Evolutionary conservation across 805 yeast species (phyloP).

Genomic region (Myxozyma udenii): DNA sequence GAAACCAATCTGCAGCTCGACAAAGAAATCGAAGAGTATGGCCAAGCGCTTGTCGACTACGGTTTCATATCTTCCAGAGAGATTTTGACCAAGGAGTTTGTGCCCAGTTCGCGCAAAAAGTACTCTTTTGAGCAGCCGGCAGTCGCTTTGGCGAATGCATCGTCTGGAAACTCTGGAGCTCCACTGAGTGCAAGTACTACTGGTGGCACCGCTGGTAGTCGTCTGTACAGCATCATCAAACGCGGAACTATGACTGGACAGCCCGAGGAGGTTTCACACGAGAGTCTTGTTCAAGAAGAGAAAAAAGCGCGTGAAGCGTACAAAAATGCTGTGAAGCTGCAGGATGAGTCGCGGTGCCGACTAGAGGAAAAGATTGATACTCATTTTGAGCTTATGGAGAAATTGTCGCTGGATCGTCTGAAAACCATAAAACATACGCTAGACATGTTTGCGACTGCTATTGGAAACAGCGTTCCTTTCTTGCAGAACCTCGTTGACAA

Average conservation of each 20-base stretch:
- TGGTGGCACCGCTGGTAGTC: conserved; percentile 12
- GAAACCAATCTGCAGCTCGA: conserved; percentile 38
- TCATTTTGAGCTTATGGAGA: conserved; percentile 72
- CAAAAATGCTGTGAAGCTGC: conserved; percentile 50
- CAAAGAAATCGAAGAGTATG: conserved; percentile 60
- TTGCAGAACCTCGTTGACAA: conserved; percentile 60
- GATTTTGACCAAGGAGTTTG: conserved; percentile 45
- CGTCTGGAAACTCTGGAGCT: conserved; percentile 35
- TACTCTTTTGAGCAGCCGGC: conserved; percentile 81
- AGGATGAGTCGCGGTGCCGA: conserved; percentile 67
- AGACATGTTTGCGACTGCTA: conserved; percentile 64
- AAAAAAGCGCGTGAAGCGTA: conserved; percentile 56
- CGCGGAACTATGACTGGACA: conserved; percentile 29
- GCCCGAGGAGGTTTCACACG: conserved; percentile 51
- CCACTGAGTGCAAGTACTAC: background rate
- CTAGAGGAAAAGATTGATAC: conserved; percentile 69
- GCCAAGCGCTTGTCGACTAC: conserved; percentile 60
- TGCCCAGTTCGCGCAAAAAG: conserved; percentile 66
- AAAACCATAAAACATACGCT: conserved; percentile 73
- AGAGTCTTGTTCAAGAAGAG: conserved; percentile 56
- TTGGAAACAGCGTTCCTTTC: conserved; percentile 57
- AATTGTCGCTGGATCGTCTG: conserved; percentile 75
- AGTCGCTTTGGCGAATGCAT: conserved; percentile 45
- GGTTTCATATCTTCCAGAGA: conserved; percentile 24
- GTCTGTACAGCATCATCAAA: too few relatives aligned